These are phyloP conservation scores for Eremochloa ophiuroides DNA, from an alignment of 176 grass and related monocot genomes.

Conservation along the genomic window DNA sequence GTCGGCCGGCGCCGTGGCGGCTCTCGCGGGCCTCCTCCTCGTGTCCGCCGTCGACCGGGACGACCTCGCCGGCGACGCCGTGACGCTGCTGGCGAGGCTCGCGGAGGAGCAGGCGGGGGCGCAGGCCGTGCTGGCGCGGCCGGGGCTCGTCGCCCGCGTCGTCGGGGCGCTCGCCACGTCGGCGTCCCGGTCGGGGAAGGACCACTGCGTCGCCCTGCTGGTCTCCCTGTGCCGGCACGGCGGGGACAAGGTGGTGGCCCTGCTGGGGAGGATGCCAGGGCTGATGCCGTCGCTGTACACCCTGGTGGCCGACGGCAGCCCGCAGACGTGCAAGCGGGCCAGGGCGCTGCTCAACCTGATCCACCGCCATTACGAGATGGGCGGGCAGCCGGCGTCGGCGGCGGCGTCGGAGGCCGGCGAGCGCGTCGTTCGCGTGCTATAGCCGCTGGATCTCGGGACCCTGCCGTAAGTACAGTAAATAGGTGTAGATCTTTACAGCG, in stretches of 20 bases:
- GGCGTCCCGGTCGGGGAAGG: constrained; percentile 47
- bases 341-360: constrained; percentile 67
- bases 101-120: constrained; percentile 48
- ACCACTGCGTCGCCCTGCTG: constrained; percentile 57
- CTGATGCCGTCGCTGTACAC: constrained; percentile 57
- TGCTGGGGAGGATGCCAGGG: constrained; percentile 50
- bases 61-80: constrained; percentile 41
- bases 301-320: constrained; percentile 52
- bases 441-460: not conserved
- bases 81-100: constrained; percentile 62
- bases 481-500: constrained; percentile 8
- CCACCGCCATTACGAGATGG: constrained; percentile 41
- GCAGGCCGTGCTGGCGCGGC: constrained; percentile 28
- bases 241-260: constrained; percentile 44
- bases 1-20: constrained; percentile 39
- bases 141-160: constrained; percentile 31
- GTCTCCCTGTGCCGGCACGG: constrained; percentile 55
- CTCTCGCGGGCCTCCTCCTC: constrained; percentile 44
- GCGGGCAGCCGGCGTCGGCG: not conserved
- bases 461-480: constrained; percentile 7
- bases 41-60: constrained; percentile 26
- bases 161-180: constrained; percentile 42
- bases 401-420: constrained; percentile 17
- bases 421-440: constrained; percentile 46
- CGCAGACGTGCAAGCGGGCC: constrained; percentile 53